Evolutionary conservation across 2,329 filamentous ascomycete species (phyloP).

Genomic region (Pleoardoris graminearum): DNA sequence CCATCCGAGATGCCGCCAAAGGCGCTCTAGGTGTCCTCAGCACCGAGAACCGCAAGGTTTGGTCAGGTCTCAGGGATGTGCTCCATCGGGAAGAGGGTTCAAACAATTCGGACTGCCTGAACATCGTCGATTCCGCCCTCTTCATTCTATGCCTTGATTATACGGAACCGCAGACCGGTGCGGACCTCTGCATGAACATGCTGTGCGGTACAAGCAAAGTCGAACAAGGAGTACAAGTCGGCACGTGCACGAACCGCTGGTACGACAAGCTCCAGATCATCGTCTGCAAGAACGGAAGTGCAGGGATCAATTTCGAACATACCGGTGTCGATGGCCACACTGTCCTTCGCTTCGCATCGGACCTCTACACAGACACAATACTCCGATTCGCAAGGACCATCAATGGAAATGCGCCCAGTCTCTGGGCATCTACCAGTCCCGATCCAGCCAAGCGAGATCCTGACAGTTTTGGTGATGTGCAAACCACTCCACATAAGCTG

Average conservation of each 20-base stretch:
- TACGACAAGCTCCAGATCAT: slow-evolving; percentile 99
- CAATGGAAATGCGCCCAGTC: slow-evolving; percentile 86
- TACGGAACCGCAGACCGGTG: slow-evolving; percentile 77
- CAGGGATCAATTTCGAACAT: slow-evolving; percentile 98
- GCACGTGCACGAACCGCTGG: slow-evolving; percentile 97
- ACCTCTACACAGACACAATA: slow-evolving; percentile 97
- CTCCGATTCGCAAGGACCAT: slow-evolving; percentile 93
- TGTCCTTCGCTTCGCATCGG: slow-evolving; percentile 91
- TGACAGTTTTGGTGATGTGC: slow-evolving; percentile 88
- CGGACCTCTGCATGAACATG: slow-evolving; percentile 96
- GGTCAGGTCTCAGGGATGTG: slow-evolving; percentile 88
- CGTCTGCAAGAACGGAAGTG: slow-evolving; percentile 97
- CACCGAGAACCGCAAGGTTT: slow-evolving; percentile 94
- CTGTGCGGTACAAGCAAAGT: slow-evolving; percentile 92
- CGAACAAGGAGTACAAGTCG: slow-evolving; percentile 90
- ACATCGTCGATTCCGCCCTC: slow-evolving; percentile 90
- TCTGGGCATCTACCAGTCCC: slow-evolving; percentile 89
- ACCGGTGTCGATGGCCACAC: slow-evolving; percentile 98
- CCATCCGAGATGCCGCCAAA: slow-evolving; percentile 94
- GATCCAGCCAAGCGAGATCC: slow-evolving; percentile 92
- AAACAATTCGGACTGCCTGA: slow-evolving; percentile 95
- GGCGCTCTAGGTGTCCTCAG: slow-evolving; percentile 89
- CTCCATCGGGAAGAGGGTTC: slow-evolving; percentile 83
- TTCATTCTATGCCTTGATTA: slow-evolving; percentile 94
- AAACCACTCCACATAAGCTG: slow-evolving; percentile 90